phyloP scores from a whole-genome alignment of 306 rosid species.

The Ziziphus jujuba region DNA sequence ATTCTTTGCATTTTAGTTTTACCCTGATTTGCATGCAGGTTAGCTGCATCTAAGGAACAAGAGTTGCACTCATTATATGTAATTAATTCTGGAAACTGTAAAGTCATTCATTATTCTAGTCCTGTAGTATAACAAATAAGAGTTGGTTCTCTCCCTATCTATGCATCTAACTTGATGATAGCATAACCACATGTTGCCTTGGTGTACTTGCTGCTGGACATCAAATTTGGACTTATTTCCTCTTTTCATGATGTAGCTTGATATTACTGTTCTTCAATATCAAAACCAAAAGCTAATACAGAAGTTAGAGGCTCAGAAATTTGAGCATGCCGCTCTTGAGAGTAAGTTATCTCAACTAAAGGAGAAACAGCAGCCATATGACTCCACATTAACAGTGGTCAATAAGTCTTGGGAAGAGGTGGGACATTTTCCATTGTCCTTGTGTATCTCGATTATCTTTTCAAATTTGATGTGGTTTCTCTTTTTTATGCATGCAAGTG shows the following conservation, averaged over 20 bases:
- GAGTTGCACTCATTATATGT: background rate
- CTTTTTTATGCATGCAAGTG: slow-evolving; percentile 17
- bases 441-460: slow-evolving; percentile 11
- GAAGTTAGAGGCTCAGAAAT: slow-evolving; percentile 88
- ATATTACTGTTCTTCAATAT: slow-evolving; percentile 77
- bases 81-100: background rate
- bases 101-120: background rate
- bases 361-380: slow-evolving; percentile 69
- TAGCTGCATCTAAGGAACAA: background rate
- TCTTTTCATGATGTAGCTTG: slow-evolving; percentile 59
- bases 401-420: slow-evolving; percentile 82
- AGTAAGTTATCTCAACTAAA: slow-evolving; percentile 58
- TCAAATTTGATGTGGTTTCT: slow-evolving; percentile 7
- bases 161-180: background rate
- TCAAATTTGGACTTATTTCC: slow-evolving; percentile 20
- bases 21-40: background rate
- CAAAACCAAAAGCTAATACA: slow-evolving; percentile 88
- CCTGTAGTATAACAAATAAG: background rate
- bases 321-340: slow-evolving; percentile 64
- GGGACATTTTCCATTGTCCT: slow-evolving; percentile 15
- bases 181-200: background rate
- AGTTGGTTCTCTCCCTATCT: background rate
- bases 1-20: background rate
- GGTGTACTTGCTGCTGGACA: slow-evolving; percentile 19
- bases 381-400: slow-evolving; percentile 54